Base-by-base conservation (phyloP, 441 rosid genomes). In the Codiaeum variegatum region DNA sequence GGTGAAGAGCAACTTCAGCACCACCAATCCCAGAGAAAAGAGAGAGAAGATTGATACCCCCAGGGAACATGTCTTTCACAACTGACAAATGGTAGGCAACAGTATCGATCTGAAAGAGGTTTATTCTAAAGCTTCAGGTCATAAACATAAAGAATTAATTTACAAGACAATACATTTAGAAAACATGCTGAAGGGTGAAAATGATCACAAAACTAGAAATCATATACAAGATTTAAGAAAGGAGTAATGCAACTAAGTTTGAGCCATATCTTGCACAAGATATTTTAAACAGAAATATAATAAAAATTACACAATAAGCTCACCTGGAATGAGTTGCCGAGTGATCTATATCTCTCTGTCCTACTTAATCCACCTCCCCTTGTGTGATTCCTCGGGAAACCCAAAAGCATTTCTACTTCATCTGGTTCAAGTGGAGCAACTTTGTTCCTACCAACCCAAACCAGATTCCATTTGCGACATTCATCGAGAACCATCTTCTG, bases 11-110 rank as follows among this genome's bases (percentile, higher is more conserved):
- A 16, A 89, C 80, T 78, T 85, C 90, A 4, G 85, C 92, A 28
- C 97, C 96, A 36, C 96, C 94, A 0, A 90, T 83, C 31, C 97
- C 93, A 1, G 88, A 82, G 74, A 87, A 91, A 69, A 88, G 32
- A 5, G 93, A 91, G 73, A 90, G 60, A 78, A 91, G 64, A 58
- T 78, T 83, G 72, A 88, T 32, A 29, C 97, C 95, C 62, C 61
- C 72, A 0, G 89, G 92, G 54, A 81, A 90, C 76, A 76, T 34
- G 47, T 77, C 21, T 79, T 87, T 91, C 62, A 91, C 77, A 15
- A 83, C 90, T 1, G 95, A 90, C 62, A 91, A 86, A 82, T 91
- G 93, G 78, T 83, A 91, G 31, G 88, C 93, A 65, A 90, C 80
- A 7, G 91, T 85, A 76, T 91, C 96, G 34, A 85, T 86, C 82